Percentiles rank a stretch among this genome's conserved stretches.
These are phyloP conservation scores for Solanum pinnatisectum DNA, from an alignment of 257 asterid species.

Conservation along the genomic window DNA sequence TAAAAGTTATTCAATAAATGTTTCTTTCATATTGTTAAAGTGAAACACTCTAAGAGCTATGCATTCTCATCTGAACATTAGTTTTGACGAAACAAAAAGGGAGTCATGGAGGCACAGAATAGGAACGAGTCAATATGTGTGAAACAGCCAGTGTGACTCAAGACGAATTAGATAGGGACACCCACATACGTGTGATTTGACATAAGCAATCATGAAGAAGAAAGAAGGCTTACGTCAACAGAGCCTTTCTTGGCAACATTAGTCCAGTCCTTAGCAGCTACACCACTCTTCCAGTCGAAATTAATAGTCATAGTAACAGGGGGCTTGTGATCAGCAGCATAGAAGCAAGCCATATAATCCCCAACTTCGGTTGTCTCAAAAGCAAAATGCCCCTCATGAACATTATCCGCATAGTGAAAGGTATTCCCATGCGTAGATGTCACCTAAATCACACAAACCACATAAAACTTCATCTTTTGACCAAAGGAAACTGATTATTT, in stretches of 20 bases:
- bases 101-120: neutral
- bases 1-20: neutral
- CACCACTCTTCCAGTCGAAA: constrained; percentile 86
- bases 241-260: constrained; percentile 87
- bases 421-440: constrained; percentile 72
- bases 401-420: constrained; percentile 73
- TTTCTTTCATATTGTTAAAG: neutral
- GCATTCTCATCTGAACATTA: neutral
- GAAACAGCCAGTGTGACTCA: neutral
- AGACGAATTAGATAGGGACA: neutral
- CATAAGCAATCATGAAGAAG: neutral
- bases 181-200: neutral
- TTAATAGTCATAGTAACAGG: constrained; percentile 50
- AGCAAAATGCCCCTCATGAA: constrained; percentile 65
- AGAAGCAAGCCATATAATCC: constrained; percentile 85
- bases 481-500: neutral
- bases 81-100: neutral
- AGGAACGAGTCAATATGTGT: neutral
- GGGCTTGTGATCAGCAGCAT: constrained; percentile 62
- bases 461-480: neutral
- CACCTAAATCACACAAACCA: constrained; percentile 35
- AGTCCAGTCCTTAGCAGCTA: constrained; percentile 90
- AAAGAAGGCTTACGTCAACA: constrained; percentile 52
- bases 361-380: constrained; percentile 76
- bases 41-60: neutral